Evolutionary conservation across 2,329 filamentous ascomycete species (phyloP).

Genomic region (Pochonia chlamydosporia): DNA sequence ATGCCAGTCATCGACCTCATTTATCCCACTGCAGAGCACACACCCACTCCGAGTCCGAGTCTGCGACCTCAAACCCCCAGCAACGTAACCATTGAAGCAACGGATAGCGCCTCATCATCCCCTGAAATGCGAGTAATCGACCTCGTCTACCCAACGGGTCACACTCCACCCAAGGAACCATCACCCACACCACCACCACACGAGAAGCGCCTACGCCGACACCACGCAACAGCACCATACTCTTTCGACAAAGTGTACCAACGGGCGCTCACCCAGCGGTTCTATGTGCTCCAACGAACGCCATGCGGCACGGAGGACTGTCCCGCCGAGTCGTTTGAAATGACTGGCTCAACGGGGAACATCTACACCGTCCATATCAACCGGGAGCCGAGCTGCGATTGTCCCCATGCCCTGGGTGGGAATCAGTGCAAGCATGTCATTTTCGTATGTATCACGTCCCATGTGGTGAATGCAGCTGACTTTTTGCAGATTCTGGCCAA

Average conservation of each 20-base stretch:
- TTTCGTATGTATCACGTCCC: constrained; percentile 36
- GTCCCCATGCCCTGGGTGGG: constrained; percentile 46
- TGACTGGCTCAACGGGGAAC: constrained; percentile 61
- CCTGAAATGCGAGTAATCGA: too few relatives aligned
- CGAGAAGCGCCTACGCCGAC: constrained; percentile 31
- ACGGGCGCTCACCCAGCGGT: constrained; percentile 35
- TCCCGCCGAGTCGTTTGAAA: constrained; percentile 47
- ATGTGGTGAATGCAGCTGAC: background rate
- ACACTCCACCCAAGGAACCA: constrained; percentile 8
- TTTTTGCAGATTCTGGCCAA: constrained; percentile 44
- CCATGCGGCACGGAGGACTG: constrained; percentile 27
- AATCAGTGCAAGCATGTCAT: constrained; percentile 62
- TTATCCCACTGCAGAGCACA: too few relatives aligned
- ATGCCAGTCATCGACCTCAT: too few relatives aligned
- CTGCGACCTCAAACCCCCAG: too few relatives aligned
- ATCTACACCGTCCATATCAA: constrained; percentile 54
- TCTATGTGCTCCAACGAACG: constrained; percentile 39
- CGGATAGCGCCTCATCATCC: too few relatives aligned
- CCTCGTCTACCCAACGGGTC: background rate
- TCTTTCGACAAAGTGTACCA: constrained; percentile 30
- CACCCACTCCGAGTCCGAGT: too few relatives aligned
- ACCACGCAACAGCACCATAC: constrained; percentile 21
- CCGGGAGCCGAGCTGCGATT: constrained; percentile 47
- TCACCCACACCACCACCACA: constrained; percentile 4
- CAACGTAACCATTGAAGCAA: too few relatives aligned